Evolutionary conservation across 345 rosid species (phyloP), one percentile per base, ranked within the genome.

Genomic region (Eucalyptus pauciflora): DNA sequence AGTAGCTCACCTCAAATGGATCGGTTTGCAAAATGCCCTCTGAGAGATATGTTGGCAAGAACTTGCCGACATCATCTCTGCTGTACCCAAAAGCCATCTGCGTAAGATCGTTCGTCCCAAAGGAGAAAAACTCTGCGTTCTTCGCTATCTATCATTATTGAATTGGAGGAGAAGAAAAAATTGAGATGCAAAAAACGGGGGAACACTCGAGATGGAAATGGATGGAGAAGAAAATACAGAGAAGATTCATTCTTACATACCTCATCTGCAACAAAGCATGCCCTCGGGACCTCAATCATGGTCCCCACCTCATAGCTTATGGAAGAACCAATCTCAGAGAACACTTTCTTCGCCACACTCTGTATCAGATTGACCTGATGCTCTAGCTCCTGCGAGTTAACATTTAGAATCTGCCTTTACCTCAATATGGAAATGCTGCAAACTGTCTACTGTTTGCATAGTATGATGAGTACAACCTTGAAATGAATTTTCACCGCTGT

Each of bases 251-350:
- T 83, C 50, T 88, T n/a, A 79, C 87, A 10, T 93, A 97, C 99
- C 98, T 97, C 99, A 86, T 97, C 99, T 6, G 99, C 99, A 37
- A 96, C 93, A 69, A 97, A 93, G 85, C 99, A 98, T 54, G 99
- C 99, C 93, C 99, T 93, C 18, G 99, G 99, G 89, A 97, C 94
- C 96, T 97, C 99, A 50, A 97, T 97, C 99, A 97, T 96, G 58
- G 99, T 97, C 88, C 99, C 99, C 2, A 97, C 98, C 93, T 96
- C 94, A 64, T 94, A 97, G 91, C 87, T 92, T 87, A 96, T 89
- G 60, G 94, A 92, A 69, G 92, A 88, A 41, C 95, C 97, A 91
- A 89, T 95, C 91, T 96, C 98, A 20, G 94, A 90, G 93, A 96
- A 96, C 46, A 96, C 98, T 91, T 89, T 92, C 80, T 93, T 92